Base-by-base conservation (phyloP, 2,329 filamentous ascomycete species). In the Mariannaea sp. region DNA sequence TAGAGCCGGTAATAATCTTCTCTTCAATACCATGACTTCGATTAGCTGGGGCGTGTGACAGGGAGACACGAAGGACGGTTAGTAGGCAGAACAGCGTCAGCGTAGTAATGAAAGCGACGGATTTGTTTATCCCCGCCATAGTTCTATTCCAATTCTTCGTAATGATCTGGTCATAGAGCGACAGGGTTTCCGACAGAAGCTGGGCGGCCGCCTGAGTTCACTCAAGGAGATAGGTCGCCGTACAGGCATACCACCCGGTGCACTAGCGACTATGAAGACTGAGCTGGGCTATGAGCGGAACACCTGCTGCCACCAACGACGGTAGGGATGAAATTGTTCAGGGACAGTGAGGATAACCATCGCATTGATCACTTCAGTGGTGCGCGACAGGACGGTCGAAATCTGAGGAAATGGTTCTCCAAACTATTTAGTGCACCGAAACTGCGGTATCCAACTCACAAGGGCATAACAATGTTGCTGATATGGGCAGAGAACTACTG, bases 331-430 rank as follows among this genome's bases (percentile, higher is more conserved):
- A 14, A 8, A 9, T 30, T 36, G 33, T 10, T 30, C 33, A 22
- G 16, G 13, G 24, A 29, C n/a, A 16, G 22, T 27, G 13, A 47
- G 44, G 39, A 29, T 7, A 19, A 32, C 5, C 2, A 47, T 16
- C 26, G 38, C 44, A 12, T 47, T 33, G 14, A 47, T 33, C n/a
- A 39, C 24, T 9, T 47, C 44, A 7, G 44, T 39, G 12, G 26
- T 16, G 9, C 39, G 44, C 13, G 35, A 14, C 13, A 47, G 35
- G 27, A 47, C 39, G 3, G 44, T 9, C 3, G 44, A 33, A 3
- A 47, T 47, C 35, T 47, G 44, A 47, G 44, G 16, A 47, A 47
- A 10, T 16, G 24, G 16, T 47, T 47, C 12, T 47, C 44, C 3
- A 36, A 26, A 19, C 33, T 39, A 8, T 39, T 33, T 8, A 47